These are phyloP conservation scores for Phaffia tasmanica DNA, from an alignment of 768 basidiomycete genomes.

Conservation along the genomic window DNA sequence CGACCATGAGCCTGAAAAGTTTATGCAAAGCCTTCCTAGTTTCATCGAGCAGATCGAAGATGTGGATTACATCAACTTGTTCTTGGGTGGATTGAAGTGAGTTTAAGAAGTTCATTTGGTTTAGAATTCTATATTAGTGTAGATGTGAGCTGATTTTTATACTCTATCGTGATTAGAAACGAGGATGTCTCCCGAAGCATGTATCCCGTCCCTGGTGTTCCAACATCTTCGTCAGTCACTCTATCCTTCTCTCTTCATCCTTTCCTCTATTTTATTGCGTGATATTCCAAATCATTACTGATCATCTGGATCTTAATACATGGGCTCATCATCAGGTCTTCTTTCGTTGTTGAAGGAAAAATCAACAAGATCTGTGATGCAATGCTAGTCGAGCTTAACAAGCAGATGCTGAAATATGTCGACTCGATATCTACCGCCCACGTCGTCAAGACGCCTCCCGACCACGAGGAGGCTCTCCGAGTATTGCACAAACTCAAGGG, in stretches of 20 bases:
- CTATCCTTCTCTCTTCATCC: background rate
- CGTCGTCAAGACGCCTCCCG: constrained; percentile 80
- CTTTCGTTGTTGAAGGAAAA: constrained; percentile 48
- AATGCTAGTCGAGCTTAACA: constrained; percentile 60
- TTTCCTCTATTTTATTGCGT: background rate
- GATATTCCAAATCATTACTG: too few species aligned
- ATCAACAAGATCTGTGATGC: constrained; percentile 65
- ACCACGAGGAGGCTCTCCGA: constrained; percentile 71
- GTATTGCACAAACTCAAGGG: constrained; percentile 68
- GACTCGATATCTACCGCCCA: constrained; percentile 87
- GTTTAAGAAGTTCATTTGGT: constrained; percentile 15
- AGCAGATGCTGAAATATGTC: constrained; percentile 57
- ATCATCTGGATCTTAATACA: too few species aligned
- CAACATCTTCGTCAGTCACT: constrained; percentile 1
- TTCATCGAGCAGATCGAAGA: constrained; percentile 81
- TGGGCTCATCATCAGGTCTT: constrained; percentile 44
- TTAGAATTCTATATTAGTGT: background rate
- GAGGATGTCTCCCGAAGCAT: constrained; percentile 35
- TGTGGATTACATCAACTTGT: constrained; percentile 83
- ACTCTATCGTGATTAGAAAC: constrained; percentile 25
- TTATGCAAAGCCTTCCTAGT: constrained; percentile 50
- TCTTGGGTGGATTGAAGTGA: constrained; percentile 74
- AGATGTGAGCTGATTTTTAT: background rate
- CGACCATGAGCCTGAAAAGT: constrained; percentile 59
- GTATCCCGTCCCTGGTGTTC: constrained; percentile 27